These are phyloP conservation scores for Ceratocystis huliohia DNA, from an alignment of 2,329 filamentous ascomycete species.

Conservation along the genomic window DNA sequence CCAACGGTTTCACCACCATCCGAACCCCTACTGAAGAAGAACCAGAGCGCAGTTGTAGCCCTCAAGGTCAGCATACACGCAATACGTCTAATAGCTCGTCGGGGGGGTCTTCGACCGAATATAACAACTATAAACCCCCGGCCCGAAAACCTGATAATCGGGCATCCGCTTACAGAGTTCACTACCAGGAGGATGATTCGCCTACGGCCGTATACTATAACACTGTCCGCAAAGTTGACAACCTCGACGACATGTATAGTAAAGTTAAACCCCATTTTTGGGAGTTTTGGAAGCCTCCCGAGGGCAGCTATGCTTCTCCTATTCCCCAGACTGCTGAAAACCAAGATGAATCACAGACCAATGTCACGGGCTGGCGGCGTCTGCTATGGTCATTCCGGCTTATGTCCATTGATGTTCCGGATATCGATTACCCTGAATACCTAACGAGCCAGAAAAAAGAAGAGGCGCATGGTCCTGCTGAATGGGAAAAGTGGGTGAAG, in stretches of 20 bases:
- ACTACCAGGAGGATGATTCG: constrained; percentile 11
- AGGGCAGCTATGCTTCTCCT: constrained; percentile 48
- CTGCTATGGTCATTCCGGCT: constrained; percentile 16
- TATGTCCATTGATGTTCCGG: constrained; percentile 29
- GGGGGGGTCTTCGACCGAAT: constrained; percentile 8
- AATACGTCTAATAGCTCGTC: neutral
- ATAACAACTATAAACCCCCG: constrained; percentile 9
- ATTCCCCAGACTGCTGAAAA: constrained; percentile 44
- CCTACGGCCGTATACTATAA: constrained; percentile 29
- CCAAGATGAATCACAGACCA: constrained; percentile 25
- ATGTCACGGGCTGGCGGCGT: constrained; percentile 38
- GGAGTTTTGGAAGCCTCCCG: constrained; percentile 52
- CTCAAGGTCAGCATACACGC: constrained; percentile 20
- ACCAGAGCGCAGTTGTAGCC: constrained; percentile 19
- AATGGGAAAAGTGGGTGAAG: constrained; percentile 74
- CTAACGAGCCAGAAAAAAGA: constrained; percentile 53
- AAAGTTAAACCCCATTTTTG: constrained; percentile 41
- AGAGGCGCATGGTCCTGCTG: constrained; percentile 38
- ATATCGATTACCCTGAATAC: constrained; percentile 46
- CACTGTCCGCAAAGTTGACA: constrained; percentile 39
- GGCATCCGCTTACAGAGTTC: constrained; percentile 9
- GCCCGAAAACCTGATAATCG: neutral
- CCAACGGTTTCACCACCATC: constrained; percentile 39
- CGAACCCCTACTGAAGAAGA: neutral
- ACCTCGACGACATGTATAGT: constrained; percentile 38